A percentile compares a stretch with the other conserved stretches of the same genome.
Evolutionary conservation across 2,329 filamentous ascomycete genomes (phyloP).

Genomic region (Penicillium thymicola): DNA sequence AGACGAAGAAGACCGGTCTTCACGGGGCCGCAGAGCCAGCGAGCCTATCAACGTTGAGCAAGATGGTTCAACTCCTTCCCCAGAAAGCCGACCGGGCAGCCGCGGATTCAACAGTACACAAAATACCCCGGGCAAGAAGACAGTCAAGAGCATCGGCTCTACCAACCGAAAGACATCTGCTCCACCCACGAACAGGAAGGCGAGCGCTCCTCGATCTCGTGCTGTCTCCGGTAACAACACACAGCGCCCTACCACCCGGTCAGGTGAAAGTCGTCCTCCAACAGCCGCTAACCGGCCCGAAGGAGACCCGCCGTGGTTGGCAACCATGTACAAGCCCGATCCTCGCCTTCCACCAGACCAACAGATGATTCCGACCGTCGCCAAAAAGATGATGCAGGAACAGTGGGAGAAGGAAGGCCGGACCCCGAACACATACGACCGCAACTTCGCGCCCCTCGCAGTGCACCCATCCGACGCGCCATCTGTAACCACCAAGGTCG

Average conservation of each 20-base stretch:
- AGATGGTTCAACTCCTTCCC: constrained; percentile 27
- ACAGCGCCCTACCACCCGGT: constrained; percentile 61
- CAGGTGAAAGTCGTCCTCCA: constrained; percentile 52
- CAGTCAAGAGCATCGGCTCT: constrained; percentile 26
- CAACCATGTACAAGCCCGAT: constrained; percentile 92
- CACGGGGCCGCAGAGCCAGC: constrained; percentile 61
- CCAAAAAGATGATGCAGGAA: constrained; percentile 85
- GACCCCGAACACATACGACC: constrained; percentile 80
- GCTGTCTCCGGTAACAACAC: constrained; percentile 35
- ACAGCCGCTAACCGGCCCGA: constrained; percentile 70
- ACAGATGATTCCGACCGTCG: constrained; percentile 91
- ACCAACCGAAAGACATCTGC: constrained; percentile 39
- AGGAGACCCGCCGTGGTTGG: constrained; percentile 93
- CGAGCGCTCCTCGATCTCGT: constrained; percentile 35
- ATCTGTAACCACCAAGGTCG: constrained; percentile 17
- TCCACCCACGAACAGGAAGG: constrained; percentile 40
- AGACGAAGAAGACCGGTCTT: constrained; percentile 58
- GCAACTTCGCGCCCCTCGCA: constrained; percentile 76
- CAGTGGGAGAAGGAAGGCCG: constrained; percentile 92
- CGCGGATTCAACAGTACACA: constrained; percentile 28
- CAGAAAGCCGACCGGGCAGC: constrained; percentile 32
- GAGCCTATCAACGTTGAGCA: constrained; percentile 40
- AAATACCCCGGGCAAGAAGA: constrained; percentile 32
- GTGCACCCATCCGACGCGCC: constrained; percentile 38
- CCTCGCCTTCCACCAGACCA: constrained; percentile 90